Evolutionary conservation across 164 flowering plant genomes (phyloP), one percentile per base, ranked within the genome.

Genomic region (Dillenia suffruticosa): DNA sequence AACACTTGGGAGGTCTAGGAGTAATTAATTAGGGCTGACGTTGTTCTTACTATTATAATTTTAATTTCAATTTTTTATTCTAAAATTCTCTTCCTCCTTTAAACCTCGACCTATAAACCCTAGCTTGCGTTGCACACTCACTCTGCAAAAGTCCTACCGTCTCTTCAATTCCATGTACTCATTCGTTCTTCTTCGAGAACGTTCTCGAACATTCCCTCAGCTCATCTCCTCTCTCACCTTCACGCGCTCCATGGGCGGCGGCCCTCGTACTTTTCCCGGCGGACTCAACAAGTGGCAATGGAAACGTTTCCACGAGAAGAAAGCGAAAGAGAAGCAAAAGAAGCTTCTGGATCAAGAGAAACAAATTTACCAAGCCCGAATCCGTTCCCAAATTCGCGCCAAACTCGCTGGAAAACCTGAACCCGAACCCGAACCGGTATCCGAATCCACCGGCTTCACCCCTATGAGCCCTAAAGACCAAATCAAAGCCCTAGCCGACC

Each of bases 211-310:
- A 40, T 26, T 56, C 74, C 70, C 75, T 50, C 63, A 61, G 51
- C 68, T 68, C 47, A 75, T 67, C 69, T 68, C 50, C 69, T 56
- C 49, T 22, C 77, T 84, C 62, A 32, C 67, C 50, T 74, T 75
- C 68, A 13, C 63, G 57, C 90, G 96, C 12, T 47, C 59, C 56
- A 95, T 95, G 99, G 97, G 99, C 40, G 97, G 99, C 44, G 97
- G 97, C 5, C 97, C 96, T 3, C 81, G 97, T 24, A 92, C 97
- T 9, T 95, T 92, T 69, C 97, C 97, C 1, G 97, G 96, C 62
- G 99, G 99, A 3, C 67, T 95, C 60, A 95, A 86, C 89, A 92
- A 92, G 69, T 92, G 97, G 99, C 94, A 95, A 54, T 95, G 97
- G 97, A 95, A 92, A 68, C 90, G 99, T 15, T 67, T 92, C 51